phyloP scores from a whole-genome alignment of 2,329 filamentous ascomycete genomes.

The Ophiostoma australiae region DNA sequence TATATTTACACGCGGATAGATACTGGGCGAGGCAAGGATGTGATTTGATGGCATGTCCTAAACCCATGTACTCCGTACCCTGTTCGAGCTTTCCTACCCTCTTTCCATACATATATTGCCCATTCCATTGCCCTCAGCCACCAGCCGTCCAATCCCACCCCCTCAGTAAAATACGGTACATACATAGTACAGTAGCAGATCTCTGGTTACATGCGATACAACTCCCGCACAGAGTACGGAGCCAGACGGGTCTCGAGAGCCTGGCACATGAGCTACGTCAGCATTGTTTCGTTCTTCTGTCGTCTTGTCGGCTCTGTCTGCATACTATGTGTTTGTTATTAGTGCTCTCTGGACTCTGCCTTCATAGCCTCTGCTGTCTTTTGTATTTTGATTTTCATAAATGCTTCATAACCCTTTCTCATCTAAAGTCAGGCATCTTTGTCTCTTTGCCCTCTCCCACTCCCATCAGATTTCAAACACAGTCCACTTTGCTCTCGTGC shows the following conservation, averaged over 20 bases:
- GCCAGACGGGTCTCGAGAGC: slow-evolving; percentile 1
- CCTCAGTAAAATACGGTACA: neutral
- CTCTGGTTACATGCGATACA: slow-evolving; percentile 9
- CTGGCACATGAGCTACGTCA: slow-evolving; percentile 11
- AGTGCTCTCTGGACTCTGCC: neutral
- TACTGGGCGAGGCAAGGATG: slow-evolving; percentile 13
- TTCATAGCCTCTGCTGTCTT: neutral
- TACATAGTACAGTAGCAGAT: neutral
- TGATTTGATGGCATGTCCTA: neutral
- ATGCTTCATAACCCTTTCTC: neutral
- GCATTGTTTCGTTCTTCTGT: neutral
- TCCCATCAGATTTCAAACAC: neutral
- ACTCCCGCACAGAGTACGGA: neutral
- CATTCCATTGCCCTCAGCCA: slow-evolving; percentile 1
- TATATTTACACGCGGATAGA: slow-evolving; percentile 9
- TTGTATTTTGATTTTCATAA: neutral
- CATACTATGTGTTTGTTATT: neutral
- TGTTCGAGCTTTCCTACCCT: neutral
- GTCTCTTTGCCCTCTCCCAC: neutral
- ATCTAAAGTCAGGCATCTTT: neutral
- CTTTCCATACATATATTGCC: neutral
- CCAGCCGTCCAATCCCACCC: neutral
- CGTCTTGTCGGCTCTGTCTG: neutral
- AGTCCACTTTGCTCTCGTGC: neutral
- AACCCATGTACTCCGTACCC: neutral